These are phyloP conservation scores for Umbellularia californica DNA, from an alignment of 164 flowering plant genomes.

Conservation along the genomic window DNA sequence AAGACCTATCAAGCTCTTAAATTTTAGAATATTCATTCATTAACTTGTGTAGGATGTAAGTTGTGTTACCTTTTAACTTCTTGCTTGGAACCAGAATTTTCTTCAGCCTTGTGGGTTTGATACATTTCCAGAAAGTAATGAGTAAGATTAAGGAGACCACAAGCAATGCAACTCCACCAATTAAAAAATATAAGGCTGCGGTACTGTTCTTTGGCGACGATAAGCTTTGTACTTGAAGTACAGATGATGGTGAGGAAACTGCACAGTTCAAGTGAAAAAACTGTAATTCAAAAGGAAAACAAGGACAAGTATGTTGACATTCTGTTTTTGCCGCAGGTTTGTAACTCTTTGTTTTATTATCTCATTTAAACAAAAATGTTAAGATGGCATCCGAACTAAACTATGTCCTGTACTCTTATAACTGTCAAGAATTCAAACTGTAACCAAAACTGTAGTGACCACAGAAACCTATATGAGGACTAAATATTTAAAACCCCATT, in stretches of 20 bases:
- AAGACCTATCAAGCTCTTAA: not conserved
- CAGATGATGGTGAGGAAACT: constrained; percentile 23
- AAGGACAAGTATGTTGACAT: no score
- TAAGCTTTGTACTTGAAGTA: constrained; percentile 5
- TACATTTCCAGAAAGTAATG: constrained; percentile 29
- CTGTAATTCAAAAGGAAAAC: not conserved
- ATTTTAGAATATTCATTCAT: not conserved
- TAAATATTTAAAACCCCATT: no score
- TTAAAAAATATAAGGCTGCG: constrained; percentile 34
- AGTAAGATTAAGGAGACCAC: constrained; percentile 33
- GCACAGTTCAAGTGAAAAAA: not conserved
- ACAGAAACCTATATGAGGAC: no score
- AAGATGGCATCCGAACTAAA: no score
- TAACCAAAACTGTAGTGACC: no score
- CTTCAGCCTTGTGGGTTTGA: constrained; percentile 20
- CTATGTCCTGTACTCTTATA: no score
- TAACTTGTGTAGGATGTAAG: not conserved
- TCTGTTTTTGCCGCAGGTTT: no score
- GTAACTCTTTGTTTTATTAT: no score
- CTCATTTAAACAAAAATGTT: no score
- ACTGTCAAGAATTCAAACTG: no score
- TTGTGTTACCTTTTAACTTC: constrained; percentile 24
- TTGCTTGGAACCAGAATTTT: constrained; percentile 13
- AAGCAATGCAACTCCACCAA: constrained; percentile 37
- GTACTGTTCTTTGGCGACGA: not conserved